A percentile compares a stretch with the other conserved stretches of the same genome.
These are phyloP conservation scores for Blumeriella jaapii DNA, from an alignment of 2,329 filamentous ascomycete species.

Conservation along the genomic window DNA sequence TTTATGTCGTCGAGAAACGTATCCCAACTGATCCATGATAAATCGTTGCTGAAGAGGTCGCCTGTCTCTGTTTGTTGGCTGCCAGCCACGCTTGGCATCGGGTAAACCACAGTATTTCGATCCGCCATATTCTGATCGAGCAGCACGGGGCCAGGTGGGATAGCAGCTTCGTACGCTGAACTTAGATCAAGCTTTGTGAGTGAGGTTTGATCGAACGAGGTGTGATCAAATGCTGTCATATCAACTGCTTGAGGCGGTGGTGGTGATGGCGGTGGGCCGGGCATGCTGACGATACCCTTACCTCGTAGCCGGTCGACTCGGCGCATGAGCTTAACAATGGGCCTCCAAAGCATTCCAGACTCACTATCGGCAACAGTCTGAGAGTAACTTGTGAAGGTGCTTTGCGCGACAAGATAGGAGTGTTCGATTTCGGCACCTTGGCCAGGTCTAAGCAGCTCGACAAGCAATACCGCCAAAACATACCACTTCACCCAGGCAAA, in stretches of 20 bases:
- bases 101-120: neutral
- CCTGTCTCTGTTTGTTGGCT: neutral
- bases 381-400: conserved; percentile 5
- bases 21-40: conserved; percentile 2
- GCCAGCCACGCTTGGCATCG: neutral
- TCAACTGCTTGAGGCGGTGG: neutral
- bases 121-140: too few relatives aligned
- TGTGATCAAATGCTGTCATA: too few relatives aligned
- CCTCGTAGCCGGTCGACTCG: conserved; percentile 3
- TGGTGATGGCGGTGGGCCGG: neutral
- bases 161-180: too few relatives aligned
- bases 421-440: neutral
- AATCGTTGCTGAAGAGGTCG: neutral
- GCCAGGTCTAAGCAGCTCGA: conserved; percentile 3
- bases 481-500: conserved; percentile 8
- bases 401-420: conserved; percentile 2
- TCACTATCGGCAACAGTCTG: conserved; percentile 5
- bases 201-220: too few relatives aligned
- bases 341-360: conserved; percentile 10
- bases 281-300: neutral
- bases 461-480: conserved; percentile 7
- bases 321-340: conserved; percentile 8
- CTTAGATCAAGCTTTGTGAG: too few relatives aligned
- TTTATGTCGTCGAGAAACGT: conserved; percentile 3
- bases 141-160: too few relatives aligned